phyloP scores from a whole-genome alignment of 345 rosid genomes.

The Linum tenue region DNA sequence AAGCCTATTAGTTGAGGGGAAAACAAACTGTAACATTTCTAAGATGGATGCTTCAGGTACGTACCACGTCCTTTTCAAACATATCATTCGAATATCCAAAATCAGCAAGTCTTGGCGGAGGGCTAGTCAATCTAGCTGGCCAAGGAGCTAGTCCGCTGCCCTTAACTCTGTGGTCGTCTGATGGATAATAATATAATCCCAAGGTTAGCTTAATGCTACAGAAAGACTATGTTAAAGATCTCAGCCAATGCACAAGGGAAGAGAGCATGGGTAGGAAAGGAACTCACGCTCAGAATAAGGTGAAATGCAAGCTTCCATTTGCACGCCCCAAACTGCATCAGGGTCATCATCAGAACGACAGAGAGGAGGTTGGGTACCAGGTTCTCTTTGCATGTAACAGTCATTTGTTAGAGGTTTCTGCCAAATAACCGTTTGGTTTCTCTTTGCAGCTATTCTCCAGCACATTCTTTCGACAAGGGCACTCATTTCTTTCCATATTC shows the following conservation, averaged over 20 bases:
- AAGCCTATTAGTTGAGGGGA: neutral
- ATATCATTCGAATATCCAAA: constrained; percentile 67
- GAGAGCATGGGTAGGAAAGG: constrained; percentile 3
- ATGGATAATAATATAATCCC: constrained; percentile 7
- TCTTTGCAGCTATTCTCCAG: constrained; percentile 86
- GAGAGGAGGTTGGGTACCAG: constrained; percentile 84
- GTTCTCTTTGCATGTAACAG: constrained; percentile 70
- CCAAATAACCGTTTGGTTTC: constrained; percentile 96
- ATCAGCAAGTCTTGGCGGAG: constrained; percentile 88
- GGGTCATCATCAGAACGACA: constrained; percentile 86
- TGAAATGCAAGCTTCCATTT: constrained; percentile 89
- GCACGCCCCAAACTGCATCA: constrained; percentile 76
- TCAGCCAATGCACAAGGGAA: no score
- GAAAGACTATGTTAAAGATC: neutral
- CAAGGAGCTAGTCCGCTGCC: constrained; percentile 97
- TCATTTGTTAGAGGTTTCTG: constrained; percentile 87
- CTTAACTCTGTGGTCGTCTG: constrained; percentile 69
- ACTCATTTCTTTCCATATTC: constrained; percentile 94
- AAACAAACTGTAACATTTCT: neutral
- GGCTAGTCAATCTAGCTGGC: constrained; percentile 82
- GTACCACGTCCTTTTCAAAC: constrained; percentile 87
- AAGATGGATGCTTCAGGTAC: neutral
- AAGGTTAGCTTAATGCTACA: constrained; percentile 5
- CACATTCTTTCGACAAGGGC: constrained; percentile 89
- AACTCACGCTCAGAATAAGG: constrained; percentile 85